phyloP scores from a whole-genome alignment of 805 yeast species.

The Nakazawaea wyomingensis region DNA sequence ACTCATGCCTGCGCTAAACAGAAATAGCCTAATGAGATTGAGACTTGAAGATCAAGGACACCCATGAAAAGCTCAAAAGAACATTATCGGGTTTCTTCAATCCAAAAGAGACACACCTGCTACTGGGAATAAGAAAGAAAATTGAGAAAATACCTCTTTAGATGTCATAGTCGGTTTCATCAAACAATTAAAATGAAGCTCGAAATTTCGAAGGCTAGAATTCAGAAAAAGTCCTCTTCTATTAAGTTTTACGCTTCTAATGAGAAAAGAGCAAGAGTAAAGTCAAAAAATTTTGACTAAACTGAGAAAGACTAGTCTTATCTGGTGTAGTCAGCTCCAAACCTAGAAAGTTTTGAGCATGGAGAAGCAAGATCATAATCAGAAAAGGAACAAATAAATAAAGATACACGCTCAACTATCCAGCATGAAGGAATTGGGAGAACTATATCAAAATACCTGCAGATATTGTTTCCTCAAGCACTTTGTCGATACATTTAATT shows the following conservation, averaged over 20 bases:
- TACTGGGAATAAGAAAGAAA: slow-evolving; percentile 52
- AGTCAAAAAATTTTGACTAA: slow-evolving; percentile 70
- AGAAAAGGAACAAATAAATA: slow-evolving; percentile 45
- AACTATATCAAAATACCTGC: slow-evolving; percentile 59
- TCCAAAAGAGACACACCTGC: slow-evolving; percentile 46
- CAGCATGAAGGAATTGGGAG: slow-evolving; percentile 68
- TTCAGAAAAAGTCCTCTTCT: slow-evolving; percentile 62
- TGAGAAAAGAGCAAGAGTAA: slow-evolving; percentile 72
- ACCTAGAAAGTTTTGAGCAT: slow-evolving; percentile 42
- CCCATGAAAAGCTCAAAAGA: slow-evolving; percentile 33
- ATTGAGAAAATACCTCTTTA: slow-evolving; percentile 71
- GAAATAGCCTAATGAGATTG: slow-evolving; percentile 51
- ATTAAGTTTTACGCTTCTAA: slow-evolving; percentile 85
- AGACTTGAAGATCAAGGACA: slow-evolving; percentile 46
- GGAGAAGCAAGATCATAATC: slow-evolving; percentile 50
- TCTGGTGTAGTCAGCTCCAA: slow-evolving; percentile 63
- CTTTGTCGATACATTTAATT: slow-evolving; percentile 53
- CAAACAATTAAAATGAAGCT: slow-evolving; percentile 70
- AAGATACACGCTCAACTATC: slow-evolving; percentile 52
- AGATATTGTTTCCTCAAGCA: slow-evolving; percentile 39
- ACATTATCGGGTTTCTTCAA: slow-evolving; percentile 26
- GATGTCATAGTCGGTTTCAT: slow-evolving; percentile 52
- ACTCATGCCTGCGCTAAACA: slow-evolving; percentile 23
- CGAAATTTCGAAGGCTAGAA: slow-evolving; percentile 51
- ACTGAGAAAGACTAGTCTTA: slow-evolving; percentile 88